Percentiles rank a stretch among this genome's conserved stretches.
phyloP scores from a whole-genome alignment of 768 basidiomycete species.

The Collybiopsis confluens region DNA sequence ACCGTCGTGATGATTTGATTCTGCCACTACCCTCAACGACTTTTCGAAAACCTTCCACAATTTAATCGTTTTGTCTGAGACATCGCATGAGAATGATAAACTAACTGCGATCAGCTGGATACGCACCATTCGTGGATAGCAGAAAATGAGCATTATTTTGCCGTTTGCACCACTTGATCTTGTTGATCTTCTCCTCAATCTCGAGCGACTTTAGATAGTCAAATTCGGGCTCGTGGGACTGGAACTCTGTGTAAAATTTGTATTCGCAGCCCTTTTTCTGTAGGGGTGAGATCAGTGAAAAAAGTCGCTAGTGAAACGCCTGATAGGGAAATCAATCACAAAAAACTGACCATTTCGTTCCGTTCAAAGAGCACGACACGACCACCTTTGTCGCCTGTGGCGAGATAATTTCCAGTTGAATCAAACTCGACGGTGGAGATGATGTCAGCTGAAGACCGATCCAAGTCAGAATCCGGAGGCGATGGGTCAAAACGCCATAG shows the following conservation, averaged over 20 bases:
- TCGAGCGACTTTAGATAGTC: slow-evolving; percentile 99
- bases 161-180: slow-evolving; percentile 99
- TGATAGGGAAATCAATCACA: slow-evolving; percentile 9
- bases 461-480: slow-evolving; percentile 16
- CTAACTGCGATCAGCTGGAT: slow-evolving; percentile 8
- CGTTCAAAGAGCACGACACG: slow-evolving; percentile 98
- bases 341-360: slow-evolving; percentile 81
- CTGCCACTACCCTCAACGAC: slow-evolving; percentile 89
- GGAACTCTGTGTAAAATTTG: slow-evolving; percentile 99
- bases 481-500: neutral
- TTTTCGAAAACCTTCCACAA: slow-evolving; percentile 99
- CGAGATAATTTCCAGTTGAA: slow-evolving; percentile 98
- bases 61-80: slow-evolving; percentile 97
- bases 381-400: slow-evolving; percentile 99
- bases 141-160: slow-evolving; percentile 98
- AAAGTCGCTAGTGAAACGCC: slow-evolving; percentile 13
- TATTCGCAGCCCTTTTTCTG: slow-evolving; percentile 99
- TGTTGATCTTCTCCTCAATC: slow-evolving; percentile 99
- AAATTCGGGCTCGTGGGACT: slow-evolving; percentile 99
- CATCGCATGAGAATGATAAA: slow-evolving; percentile 6
- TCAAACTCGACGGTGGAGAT: slow-evolving; percentile 99
- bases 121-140: slow-evolving; percentile 90
- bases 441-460: slow-evolving; percentile 79
- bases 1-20: slow-evolving; percentile 90
- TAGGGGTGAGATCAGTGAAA: slow-evolving; percentile 28